Conservation (phyloP, 768 basidiomycete species). For the Ramaria rubella region DNA sequence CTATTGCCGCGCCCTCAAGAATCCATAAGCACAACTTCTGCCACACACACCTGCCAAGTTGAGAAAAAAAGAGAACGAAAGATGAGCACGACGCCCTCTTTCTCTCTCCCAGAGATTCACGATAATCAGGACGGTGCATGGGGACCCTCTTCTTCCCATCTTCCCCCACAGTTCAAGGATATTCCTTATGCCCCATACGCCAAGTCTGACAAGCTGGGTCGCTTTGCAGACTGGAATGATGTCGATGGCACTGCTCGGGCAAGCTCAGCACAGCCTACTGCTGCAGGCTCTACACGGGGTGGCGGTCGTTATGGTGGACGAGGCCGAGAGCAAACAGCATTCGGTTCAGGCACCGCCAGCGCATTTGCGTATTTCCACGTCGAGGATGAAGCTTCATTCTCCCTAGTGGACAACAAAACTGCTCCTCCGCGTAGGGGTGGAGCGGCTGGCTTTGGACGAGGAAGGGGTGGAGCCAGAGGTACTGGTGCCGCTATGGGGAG, state of each 20-base stretch:
- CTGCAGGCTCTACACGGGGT: conserved; percentile 35
- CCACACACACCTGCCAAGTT: neutral
- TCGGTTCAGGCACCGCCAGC: conserved; percentile 83
- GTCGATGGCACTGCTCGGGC: conserved; percentile 45
- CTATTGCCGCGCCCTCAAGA: conserved; percentile 1
- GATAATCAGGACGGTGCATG: conserved; percentile 93
- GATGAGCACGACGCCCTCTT: conserved; percentile 46
- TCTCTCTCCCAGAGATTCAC: conserved; percentile 79
- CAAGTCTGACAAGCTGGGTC: conserved; percentile 96
- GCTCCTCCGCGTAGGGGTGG: conserved; percentile 66
- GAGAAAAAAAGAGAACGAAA: conserved; percentile 4
- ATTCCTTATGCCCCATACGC: conserved; percentile 98
- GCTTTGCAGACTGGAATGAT: conserved; percentile 97
- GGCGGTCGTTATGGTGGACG: conserved; percentile 49
- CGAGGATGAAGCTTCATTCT: conserved; percentile 96
- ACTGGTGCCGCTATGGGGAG: conserved; percentile 22
- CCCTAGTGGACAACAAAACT: conserved; percentile 86
- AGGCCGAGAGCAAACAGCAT: conserved; percentile 70
- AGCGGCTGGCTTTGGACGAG: conserved; percentile 43
- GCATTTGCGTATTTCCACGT: conserved; percentile 97
- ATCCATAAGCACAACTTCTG: neutral
- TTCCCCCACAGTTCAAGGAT: conserved; percentile 90
- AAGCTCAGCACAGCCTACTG: conserved; percentile 36
- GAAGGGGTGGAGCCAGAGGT: conserved; percentile 40
- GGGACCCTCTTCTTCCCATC: conserved; percentile 78